Conservation (phyloP, 2,329 filamentous ascomycete species). For the Cladosporium cucumerinum region DNA sequence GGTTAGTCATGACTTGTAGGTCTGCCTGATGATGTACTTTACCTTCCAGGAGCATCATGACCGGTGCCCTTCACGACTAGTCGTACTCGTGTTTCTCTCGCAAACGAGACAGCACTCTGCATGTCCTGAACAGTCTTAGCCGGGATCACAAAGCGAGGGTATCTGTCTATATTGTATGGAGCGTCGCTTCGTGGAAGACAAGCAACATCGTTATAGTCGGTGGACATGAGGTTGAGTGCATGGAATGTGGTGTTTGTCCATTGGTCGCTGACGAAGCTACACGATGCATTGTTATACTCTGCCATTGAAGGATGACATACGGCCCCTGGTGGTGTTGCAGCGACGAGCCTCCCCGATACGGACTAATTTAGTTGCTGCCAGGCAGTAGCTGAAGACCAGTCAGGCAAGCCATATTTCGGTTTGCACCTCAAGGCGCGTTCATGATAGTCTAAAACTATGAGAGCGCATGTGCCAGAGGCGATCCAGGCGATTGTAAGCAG, state of each 20-base stretch:
- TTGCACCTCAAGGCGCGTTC: background rate
- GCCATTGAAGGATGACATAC: constrained; percentile 6
- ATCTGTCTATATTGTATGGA: constrained; percentile 13
- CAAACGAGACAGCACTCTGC: constrained; percentile 17
- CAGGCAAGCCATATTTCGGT: background rate
- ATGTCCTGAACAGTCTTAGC: constrained; percentile 10
- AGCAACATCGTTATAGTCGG: constrained; percentile 19
- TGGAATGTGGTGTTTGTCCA: constrained; percentile 18
- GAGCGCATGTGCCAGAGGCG: background rate
- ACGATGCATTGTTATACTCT: constrained; percentile 15
- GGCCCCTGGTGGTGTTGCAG: constrained; percentile 19
- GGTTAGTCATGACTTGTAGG: background rate
- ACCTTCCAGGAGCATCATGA: constrained; percentile 23
- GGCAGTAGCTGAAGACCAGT: constrained; percentile 48
- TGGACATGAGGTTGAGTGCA: constrained; percentile 5
- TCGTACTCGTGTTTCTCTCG: constrained; percentile 14
- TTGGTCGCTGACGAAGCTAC: constrained; percentile 1
- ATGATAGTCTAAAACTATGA: background rate
- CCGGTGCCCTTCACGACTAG: constrained; percentile 21
- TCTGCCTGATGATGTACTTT: background rate
- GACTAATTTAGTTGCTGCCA: constrained; percentile 55
- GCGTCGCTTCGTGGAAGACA: constrained; percentile 15
- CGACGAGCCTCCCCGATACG: constrained; percentile 50
- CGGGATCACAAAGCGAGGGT: constrained; percentile 17
- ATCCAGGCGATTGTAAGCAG: background rate